Evolutionary conservation across 495 filamentous ascomycete species (phyloP).

Genomic region (Poronia punctata): DNA sequence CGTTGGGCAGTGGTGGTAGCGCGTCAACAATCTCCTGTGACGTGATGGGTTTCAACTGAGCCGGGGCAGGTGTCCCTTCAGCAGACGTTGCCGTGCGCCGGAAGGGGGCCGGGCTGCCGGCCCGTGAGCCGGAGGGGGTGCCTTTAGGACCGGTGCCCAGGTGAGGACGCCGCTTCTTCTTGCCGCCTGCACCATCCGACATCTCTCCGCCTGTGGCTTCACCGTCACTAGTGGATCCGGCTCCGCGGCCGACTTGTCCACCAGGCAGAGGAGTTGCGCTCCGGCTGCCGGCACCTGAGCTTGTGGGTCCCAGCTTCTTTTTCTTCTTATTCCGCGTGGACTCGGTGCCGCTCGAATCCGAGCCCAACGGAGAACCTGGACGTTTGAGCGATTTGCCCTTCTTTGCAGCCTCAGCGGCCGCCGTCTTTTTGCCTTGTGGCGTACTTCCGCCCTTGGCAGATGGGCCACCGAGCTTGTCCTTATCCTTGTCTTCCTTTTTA

Average conservation of each 20-base stretch:
- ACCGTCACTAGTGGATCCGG: conserved; percentile 69
- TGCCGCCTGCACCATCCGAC: conserved; percentile 55
- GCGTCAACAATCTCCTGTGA: conserved; percentile 64
- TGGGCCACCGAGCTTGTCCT: not conserved
- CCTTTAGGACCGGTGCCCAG: conserved; percentile 38
- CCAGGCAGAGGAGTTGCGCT: conserved; percentile 51
- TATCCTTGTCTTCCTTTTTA: conserved; percentile 53
- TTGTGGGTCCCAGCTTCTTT: conserved; percentile 48
- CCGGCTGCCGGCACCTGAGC: conserved; percentile 37
- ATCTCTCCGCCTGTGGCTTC: conserved; percentile 72
- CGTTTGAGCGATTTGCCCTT: conserved; percentile 71
- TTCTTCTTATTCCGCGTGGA: conserved; percentile 83
- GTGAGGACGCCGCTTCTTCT: conserved; percentile 63
- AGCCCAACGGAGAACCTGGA: conserved; percentile 76
- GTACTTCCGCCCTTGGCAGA: conserved; percentile 68
- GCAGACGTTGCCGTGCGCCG: conserved; percentile 28
- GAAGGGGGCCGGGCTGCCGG: conserved; percentile 38
- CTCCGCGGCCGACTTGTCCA: conserved; percentile 37
- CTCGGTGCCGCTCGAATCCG: conserved; percentile 85
- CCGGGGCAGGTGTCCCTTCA: conserved; percentile 28
- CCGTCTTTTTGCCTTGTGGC: conserved; percentile 58
- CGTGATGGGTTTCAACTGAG: conserved; percentile 12
- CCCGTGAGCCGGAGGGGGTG: conserved; percentile 48
- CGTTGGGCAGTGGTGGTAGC: conserved; percentile 51
- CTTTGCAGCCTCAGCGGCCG: conserved; percentile 46